These are phyloP conservation scores for Haplosporangium gracile DNA, from an alignment of 192 early-diverging fungal species.

Conservation along the genomic window DNA sequence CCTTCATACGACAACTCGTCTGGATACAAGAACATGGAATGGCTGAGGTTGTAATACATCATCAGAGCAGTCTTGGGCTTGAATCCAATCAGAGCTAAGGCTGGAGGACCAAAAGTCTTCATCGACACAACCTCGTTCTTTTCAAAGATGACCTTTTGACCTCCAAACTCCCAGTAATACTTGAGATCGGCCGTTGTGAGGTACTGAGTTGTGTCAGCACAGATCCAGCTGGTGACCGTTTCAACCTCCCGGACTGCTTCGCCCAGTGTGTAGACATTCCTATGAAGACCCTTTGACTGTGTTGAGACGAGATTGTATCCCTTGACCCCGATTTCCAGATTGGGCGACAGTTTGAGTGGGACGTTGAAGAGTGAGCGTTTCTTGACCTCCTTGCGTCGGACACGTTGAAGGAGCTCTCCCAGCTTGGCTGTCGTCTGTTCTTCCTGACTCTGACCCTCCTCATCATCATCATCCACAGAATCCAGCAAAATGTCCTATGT, in stretches of 20 bases:
- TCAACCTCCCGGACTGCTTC: slow-evolving; percentile 68
- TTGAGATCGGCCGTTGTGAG: slow-evolving; percentile 72
- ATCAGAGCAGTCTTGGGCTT: slow-evolving; percentile 63
- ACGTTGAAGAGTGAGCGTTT: slow-evolving; percentile 71
- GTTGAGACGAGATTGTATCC: slow-evolving; percentile 74
- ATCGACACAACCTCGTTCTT: slow-evolving; percentile 76
- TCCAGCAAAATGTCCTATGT: slow-evolving; percentile 57
- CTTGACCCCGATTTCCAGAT: slow-evolving; percentile 75
- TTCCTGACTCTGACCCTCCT: slow-evolving; percentile 15
- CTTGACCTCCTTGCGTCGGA: slow-evolving; percentile 73
- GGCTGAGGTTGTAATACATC: slow-evolving; percentile 72
- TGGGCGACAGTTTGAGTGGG: slow-evolving; percentile 71
- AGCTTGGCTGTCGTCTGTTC: slow-evolving; percentile 54
- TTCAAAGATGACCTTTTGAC: slow-evolving; percentile 78
- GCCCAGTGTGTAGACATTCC: slow-evolving; percentile 63
- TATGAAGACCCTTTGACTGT: slow-evolving; percentile 60
- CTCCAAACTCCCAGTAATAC: slow-evolving; percentile 78
- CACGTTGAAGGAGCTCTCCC: slow-evolving; percentile 62
- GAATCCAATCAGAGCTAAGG: slow-evolving; percentile 80
- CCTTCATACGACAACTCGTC: slow-evolving; percentile 81
- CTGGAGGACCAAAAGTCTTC: slow-evolving; percentile 72
- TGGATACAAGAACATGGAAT: slow-evolving; percentile 80
- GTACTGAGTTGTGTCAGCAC: slow-evolving; percentile 69
- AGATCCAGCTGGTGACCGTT: slow-evolving; percentile 70
- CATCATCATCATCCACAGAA: slow-evolving; percentile 41